These are phyloP conservation scores for Dendrobium nobile DNA, from an alignment of 106 monocot species.

Conservation along the genomic window DNA sequence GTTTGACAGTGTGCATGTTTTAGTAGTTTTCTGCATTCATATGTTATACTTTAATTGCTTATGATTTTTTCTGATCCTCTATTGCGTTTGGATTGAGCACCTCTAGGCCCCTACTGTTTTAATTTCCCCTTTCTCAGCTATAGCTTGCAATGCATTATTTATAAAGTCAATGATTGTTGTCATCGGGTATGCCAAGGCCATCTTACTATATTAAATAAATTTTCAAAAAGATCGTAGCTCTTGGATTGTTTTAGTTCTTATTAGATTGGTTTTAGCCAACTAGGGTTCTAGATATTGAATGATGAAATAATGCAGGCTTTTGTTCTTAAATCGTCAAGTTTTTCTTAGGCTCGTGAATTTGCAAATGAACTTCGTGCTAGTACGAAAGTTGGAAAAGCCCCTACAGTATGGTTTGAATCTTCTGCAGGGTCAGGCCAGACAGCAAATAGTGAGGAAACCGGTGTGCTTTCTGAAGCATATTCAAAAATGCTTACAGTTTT, in stretches of 20 bases:
- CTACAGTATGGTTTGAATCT: conserved; percentile 59
- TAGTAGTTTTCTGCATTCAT: no score
- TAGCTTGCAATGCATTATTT: not conserved
- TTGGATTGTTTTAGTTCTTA: not conserved
- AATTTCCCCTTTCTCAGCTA: not conserved
- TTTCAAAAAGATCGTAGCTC: not conserved
- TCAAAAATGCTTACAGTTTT: conserved; percentile 89
- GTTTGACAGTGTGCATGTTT: no score
- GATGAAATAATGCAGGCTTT: not conserved
- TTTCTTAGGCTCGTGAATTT: conserved; percentile 80
- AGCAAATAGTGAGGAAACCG: conserved; percentile 58
- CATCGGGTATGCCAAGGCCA: not conserved
- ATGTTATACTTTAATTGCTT: not conserved
- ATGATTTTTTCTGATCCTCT: not conserved
- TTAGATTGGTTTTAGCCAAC: not conserved
- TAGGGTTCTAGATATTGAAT: not conserved
- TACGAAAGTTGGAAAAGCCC: conserved; percentile 58
- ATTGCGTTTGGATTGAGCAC: not conserved
- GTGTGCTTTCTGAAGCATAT: conserved; percentile 79
- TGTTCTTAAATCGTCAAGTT: not conserved
- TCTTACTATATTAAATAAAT: not conserved
- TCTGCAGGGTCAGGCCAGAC: conserved; percentile 33
- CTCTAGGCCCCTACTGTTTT: not conserved
- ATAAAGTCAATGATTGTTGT: not conserved
- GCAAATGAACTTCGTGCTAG: conserved; percentile 92